Evolutionary conservation across 345 rosid genomes (phyloP).

Genomic region (Salix arbutifolia): DNA sequence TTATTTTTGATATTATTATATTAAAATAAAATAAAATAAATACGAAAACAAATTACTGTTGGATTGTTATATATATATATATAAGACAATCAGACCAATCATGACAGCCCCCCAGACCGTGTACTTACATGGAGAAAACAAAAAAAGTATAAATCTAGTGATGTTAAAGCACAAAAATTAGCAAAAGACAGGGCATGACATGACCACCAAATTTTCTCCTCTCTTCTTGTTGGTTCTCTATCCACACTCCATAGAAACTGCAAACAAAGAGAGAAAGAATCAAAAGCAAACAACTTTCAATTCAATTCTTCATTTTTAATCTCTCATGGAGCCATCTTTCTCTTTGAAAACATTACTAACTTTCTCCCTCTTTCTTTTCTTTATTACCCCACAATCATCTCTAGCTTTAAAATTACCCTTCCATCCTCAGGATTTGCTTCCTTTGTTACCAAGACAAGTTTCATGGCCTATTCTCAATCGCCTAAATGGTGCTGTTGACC

Average conservation of each 20-base stretch:
- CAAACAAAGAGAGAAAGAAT: not conserved
- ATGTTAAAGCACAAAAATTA: not conserved
- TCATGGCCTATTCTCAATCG: conserved; percentile 79
- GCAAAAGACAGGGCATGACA: not conserved
- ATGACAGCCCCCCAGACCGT: no score
- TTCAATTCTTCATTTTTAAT: not conserved
- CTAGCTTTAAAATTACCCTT: conserved; percentile 35
- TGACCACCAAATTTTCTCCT: not conserved
- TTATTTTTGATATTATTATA: no score
- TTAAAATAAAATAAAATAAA: no score
- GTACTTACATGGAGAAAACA: no score
- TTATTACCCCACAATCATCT: conserved; percentile 11
- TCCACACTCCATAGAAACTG: not conserved
- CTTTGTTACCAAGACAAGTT: conserved; percentile 62
- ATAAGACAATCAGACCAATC: no score
- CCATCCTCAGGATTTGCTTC: conserved; percentile 69
- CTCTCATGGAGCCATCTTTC: conserved; percentile 14
- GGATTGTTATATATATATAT: no score
- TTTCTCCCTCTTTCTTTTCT: not conserved
- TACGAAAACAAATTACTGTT: no score
- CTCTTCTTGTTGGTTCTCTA: not conserved
- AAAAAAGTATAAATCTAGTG: no score
- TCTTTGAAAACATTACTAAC: not conserved
- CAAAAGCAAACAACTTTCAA: not conserved
- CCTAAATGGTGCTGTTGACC: conserved; percentile 58